These are phyloP conservation scores for Papiliotrema fonsecae DNA, from an alignment of 1,284 basidiomycete species.

Conservation along the genomic window DNA sequence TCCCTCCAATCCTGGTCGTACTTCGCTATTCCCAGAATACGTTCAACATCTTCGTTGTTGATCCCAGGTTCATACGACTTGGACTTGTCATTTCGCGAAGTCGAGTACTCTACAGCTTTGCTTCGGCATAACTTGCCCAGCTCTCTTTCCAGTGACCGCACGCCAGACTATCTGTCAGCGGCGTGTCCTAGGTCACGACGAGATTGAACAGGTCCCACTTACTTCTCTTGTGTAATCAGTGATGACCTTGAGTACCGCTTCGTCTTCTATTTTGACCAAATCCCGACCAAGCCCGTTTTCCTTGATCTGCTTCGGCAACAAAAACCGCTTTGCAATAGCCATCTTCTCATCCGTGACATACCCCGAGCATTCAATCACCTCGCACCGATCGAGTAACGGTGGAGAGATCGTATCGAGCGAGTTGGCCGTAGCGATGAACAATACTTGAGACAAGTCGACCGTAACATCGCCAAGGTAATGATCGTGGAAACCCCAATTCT, in stretches of 20 bases:
- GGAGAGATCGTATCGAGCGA: conserved; percentile 90
- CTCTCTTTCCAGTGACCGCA: conserved; percentile 81
- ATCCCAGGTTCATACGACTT: conserved; percentile 61
- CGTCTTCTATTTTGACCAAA: conserved; percentile 65
- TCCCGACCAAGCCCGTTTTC: conserved; percentile 76
- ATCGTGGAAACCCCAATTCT: conserved; percentile 91
- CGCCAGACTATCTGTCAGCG: conserved; percentile 67
- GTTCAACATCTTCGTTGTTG: conserved; percentile 68
- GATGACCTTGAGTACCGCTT: conserved; percentile 78
- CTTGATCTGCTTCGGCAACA: conserved; percentile 89
- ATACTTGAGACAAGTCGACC: conserved; percentile 86
- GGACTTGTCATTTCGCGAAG: conserved; percentile 20
- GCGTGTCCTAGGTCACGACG: conserved; percentile 12
- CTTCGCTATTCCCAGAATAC: conserved; percentile 73
- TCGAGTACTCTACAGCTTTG: conserved; percentile 83
- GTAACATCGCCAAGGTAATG: conserved; percentile 84
- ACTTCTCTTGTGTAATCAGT: conserved; percentile 95
- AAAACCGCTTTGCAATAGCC: conserved; percentile 81
- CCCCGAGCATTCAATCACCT: conserved; percentile 90
- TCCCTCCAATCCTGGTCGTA: conserved; percentile 65
- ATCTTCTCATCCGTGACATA: conserved; percentile 95
- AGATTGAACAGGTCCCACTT: conserved; percentile 74
- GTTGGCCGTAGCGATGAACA: conserved; percentile 85
- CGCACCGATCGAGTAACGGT: conserved; percentile 90
- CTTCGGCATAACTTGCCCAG: conserved; percentile 78